Evolutionary conservation across 2,329 filamentous ascomycete species (phyloP).

Genomic region (Cladophialophora carrionii): DNA sequence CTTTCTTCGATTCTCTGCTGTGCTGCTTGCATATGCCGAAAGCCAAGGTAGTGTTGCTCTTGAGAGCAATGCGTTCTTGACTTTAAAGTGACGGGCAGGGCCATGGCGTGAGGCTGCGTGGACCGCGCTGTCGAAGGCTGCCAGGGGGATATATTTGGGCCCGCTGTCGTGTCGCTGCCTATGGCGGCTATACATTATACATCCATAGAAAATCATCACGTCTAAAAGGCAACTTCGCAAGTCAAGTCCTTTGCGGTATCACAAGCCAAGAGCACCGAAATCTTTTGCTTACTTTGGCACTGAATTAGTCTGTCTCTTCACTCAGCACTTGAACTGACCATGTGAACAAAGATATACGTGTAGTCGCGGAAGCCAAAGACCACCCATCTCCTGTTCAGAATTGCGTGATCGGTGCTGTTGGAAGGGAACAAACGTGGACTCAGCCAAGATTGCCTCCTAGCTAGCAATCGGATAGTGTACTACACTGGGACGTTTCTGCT

Average conservation of each 20-base stretch:
- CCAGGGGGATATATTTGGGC: background rate
- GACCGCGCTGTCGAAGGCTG: background rate
- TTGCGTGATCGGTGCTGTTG: background rate
- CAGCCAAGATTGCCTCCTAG: background rate
- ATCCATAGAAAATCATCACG: background rate
- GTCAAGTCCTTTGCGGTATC: background rate
- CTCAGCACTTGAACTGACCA: background rate
- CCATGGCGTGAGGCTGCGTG: background rate
- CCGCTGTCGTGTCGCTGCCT: too few relatives aligned
- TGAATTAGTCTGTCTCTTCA: background rate
- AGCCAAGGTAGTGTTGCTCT: background rate
- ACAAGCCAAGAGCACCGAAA: background rate
- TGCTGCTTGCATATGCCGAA: background rate
- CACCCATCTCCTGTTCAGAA: background rate
- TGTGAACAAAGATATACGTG: background rate
- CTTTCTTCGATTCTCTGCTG: background rate
- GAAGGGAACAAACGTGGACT: background rate
- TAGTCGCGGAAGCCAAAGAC: background rate
- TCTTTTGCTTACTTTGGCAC: background rate
- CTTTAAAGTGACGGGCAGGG: background rate
- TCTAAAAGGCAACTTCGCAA: background rate
- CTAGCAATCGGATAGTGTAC: background rate
- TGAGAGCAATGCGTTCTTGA: background rate
- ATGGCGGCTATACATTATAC: background rate
- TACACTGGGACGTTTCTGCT: background rate